These are phyloP conservation scores for Hortiboletus campestris DNA, from an alignment of 768 basidiomycete genomes.

Conservation along the genomic window DNA sequence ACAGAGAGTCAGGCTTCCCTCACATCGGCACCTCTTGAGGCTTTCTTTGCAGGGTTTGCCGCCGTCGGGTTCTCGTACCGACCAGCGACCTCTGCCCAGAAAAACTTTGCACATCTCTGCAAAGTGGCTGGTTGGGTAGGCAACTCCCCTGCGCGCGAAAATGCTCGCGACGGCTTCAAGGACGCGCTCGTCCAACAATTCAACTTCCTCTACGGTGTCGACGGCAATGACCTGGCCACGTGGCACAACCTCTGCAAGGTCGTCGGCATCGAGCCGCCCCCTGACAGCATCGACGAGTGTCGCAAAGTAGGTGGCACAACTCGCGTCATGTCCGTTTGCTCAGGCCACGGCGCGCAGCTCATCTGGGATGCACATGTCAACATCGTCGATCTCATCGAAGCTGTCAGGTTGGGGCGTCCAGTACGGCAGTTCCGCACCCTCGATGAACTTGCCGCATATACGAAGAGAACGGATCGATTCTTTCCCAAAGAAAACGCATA, in stretches of 20 bases:
- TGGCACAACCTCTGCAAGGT: constrained; percentile 24
- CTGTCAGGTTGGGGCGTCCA: constrained; percentile 1
- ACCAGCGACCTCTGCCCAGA: constrained; percentile 3
- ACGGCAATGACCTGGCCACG: constrained; percentile 10
- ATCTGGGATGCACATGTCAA: constrained; percentile 30
- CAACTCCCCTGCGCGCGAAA: not conserved
- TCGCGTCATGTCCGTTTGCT: not conserved
- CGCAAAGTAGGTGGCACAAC: constrained; percentile 7
- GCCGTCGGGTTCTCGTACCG: constrained; percentile 11
- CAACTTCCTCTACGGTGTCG: constrained; percentile 21
- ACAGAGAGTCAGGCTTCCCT: not conserved
- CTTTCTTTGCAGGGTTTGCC: constrained; percentile 13
- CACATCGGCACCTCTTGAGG: constrained; percentile 8
- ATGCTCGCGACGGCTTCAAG: constrained; percentile 8
- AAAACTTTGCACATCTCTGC: constrained; percentile 19
- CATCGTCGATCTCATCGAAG: constrained; percentile 31
- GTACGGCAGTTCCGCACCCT: constrained; percentile 24
- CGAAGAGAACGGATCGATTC: constrained; percentile 12
- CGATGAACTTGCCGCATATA: constrained; percentile 23
- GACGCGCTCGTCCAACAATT: constrained; percentile 27
- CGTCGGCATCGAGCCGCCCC: constrained; percentile 15
- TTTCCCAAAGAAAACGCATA: constrained; percentile 30
- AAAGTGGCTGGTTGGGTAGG: constrained; percentile 1
- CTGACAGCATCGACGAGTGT: constrained; percentile 16
- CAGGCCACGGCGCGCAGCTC: constrained; percentile 5